Evolutionary conservation across 257 asterid species (phyloP), one percentile per base, ranked within the genome.

Genomic region (Asclepias syriaca): DNA sequence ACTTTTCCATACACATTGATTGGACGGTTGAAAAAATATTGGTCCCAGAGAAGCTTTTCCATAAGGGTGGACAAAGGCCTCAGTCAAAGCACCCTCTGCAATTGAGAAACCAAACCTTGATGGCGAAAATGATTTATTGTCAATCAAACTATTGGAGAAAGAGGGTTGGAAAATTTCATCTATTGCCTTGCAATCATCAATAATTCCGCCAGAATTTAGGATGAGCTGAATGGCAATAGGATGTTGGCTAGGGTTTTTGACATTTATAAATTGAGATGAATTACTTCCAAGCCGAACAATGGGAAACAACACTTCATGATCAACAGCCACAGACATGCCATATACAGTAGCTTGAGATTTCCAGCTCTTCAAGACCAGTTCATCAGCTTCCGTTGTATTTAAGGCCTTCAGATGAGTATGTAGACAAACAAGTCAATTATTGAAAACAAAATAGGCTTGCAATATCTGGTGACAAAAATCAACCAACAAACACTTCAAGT

Each of bases 1-100:
- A 74, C 96, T 87, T 77, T 74, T 85, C 98, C 99, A 95, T 70
- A 85, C 88, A 77, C 99, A 95, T 64, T 87, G 81, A 73, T 87
- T 83, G 45, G 96, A 87, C 29, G 99, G 99, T 54, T 83, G 97
- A 80, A 95, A 92, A 67, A 92, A 75, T 75, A 95, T 78, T 22
- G 98, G 99, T 50, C 99, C 99, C 56, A 95, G 73, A 69, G 81
- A 77, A 50, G 96, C 94, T 70, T 68, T 76, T 53, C 85, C 87
- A 70, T 78, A 66, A 39, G 98, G 96, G 73, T 82, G 91, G 65
- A 95, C 78, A 74, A 84, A 73, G 70, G 93, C 97, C 82, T 95
- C 98, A 46, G 97, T 92, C 69, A 84, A 65, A 68, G 94, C 98
- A 77, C 81, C 85, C 68, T 87, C 86, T 27, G 95, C 93, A 57